Conservation (phyloP, 139 green algal species). For the Marvania coccoides region DNA sequence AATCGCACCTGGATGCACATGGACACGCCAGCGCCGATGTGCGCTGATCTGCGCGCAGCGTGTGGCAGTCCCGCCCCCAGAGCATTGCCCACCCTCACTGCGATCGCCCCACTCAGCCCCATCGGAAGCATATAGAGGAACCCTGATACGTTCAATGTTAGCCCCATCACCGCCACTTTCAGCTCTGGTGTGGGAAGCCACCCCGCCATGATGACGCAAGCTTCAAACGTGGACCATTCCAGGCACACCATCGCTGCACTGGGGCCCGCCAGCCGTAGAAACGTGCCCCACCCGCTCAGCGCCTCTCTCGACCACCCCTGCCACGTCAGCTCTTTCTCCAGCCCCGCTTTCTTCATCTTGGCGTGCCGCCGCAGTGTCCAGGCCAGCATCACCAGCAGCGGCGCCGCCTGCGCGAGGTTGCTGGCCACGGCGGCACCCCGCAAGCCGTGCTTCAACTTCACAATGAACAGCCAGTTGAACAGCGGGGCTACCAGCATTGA, state of each 20-base stretch:
- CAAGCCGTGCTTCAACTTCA: conserved; percentile 28
- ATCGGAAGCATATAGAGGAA: conserved; percentile 53
- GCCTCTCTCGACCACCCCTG: conserved; percentile 45
- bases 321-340: conserved; percentile 46
- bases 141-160: conserved; percentile 58
- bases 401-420: conserved; percentile 22
- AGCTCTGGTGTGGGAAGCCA: conserved; percentile 31
- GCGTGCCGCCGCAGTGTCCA: background rate
- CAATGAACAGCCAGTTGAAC: conserved; percentile 39
- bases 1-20: background rate
- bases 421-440: conserved; percentile 56
- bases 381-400: conserved; percentile 10
- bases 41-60: conserved; percentile 14
- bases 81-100: conserved; percentile 25
- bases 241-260: conserved; percentile 58
- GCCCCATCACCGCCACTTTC: conserved; percentile 66
- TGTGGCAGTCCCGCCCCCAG: conserved; percentile 17
- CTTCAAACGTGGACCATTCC: conserved; percentile 72
- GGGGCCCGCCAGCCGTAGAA: conserved; percentile 55
- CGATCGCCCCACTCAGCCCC: conserved; percentile 10
- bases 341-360: background rate
- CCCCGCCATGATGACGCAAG: conserved; percentile 46
- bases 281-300: conserved; percentile 49
- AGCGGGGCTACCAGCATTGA: background rate
- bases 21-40: background rate